phyloP scores from a whole-genome alignment of 208 protist genomes.

The Wallacemonas sp. region DNA sequence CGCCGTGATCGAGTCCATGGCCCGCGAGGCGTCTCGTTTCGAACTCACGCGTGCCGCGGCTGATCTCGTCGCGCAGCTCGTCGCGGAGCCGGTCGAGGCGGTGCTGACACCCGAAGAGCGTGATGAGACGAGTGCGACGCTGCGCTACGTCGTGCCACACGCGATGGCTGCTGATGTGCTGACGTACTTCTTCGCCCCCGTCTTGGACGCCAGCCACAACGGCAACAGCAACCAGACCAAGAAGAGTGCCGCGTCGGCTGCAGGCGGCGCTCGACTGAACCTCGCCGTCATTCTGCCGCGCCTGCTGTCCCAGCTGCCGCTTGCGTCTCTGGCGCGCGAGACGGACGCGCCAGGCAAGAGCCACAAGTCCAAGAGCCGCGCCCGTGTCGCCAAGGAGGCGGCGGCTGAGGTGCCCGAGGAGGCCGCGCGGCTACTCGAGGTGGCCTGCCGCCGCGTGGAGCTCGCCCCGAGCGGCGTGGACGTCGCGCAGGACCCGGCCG shows the following conservation, averaged over 20 bases:
- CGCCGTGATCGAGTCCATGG: conserved; percentile 73
- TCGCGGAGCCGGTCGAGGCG: conserved; percentile 24
- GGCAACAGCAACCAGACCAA: too few species aligned
- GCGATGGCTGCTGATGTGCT: conserved; percentile 30
- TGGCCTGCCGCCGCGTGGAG: conserved; percentile 43
- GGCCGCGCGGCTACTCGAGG: conserved; percentile 55
- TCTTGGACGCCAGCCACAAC: background rate
- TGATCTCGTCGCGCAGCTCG: conserved; percentile 53
- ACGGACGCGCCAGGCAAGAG: conserved; percentile 10
- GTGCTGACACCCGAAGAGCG: conserved; percentile 2
- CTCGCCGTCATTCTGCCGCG: conserved; percentile 10
- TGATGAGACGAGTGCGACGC: conserved; percentile 7
- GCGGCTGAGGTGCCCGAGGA: conserved; percentile 18
- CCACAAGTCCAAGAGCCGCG: background rate
- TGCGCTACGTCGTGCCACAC: conserved; percentile 33
- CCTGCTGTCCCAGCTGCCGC: conserved; percentile 10
- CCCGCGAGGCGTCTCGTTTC: conserved; percentile 57
- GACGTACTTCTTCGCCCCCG: conserved; percentile 44
- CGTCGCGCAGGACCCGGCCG: conserved; percentile 33
- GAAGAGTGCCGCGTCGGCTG: background rate
- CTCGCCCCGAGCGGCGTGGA: conserved; percentile 11
- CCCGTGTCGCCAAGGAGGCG: background rate
- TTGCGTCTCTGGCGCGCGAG: conserved; percentile 12
- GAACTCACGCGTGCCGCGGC: conserved; percentile 45
- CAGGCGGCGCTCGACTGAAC: conserved; percentile 3